Evolutionary conservation across 805 yeast genomes (phyloP), one percentile per base, ranked within the genome.

Genomic region (Starmera dryadoides): DNA sequence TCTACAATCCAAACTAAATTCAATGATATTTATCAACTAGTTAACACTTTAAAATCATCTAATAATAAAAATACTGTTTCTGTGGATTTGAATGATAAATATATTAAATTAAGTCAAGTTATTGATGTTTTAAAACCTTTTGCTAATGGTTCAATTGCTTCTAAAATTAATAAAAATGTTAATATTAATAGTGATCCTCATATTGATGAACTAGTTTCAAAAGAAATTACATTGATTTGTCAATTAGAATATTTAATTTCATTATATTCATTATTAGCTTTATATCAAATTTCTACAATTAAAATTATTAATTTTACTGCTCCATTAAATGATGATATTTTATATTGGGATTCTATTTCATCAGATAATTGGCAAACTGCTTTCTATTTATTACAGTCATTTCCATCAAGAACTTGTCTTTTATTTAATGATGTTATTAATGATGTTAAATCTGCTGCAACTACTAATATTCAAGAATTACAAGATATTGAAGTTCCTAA

Each of bases 321-420:
- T 4, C 69, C 73, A 8, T 45, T 73, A 12, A 42, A 58, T 18
- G 66, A 65, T 31, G 73, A 70, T 44, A 46, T 73, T n/a, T 56
- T 56, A 25, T 77, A 75, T 49, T 76, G 71, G 64, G 73, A 73
- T 21, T 37, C 55, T 2, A 51, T 66, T 0, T 47, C 62, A 3
- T 47, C 60, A 11, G 63, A 69, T 4, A 52, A 52, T 2, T 45
- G 52, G 16, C 59, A 63, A 22, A 42, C 59, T 15, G 36, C 53
- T 3, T 16, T 69, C 1, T 71, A 71, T 42, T 47, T 68, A 1
- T 17, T 71, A 8, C 80, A 71, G 49, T 60, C 59, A 0, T 43
- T 61, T 7, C 72, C 71, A 6, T 16, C 32, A 3, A 55, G 59
- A n/a, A 8, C 49, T 0, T 36, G 30, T 16, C 20, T 37, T 2